A percentile compares a stretch with the other conserved stretches of the same genome.
Evolutionary conservation across 257 asterid genomes (phyloP).

Genomic region (Solanum chiquidenum): DNA sequence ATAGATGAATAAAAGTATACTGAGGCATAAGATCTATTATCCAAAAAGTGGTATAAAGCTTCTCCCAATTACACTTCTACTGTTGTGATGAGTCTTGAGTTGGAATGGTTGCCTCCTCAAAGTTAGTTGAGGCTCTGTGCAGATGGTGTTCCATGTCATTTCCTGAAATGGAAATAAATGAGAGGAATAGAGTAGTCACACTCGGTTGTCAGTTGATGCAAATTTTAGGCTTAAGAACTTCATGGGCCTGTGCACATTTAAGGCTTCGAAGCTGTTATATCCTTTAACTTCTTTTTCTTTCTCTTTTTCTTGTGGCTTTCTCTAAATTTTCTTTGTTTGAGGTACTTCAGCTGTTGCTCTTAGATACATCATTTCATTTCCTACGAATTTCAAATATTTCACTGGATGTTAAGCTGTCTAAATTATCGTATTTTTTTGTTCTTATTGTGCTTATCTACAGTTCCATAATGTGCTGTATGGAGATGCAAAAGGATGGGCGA

Average conservation of each 20-base stretch:
- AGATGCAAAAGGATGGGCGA: conserved; percentile 65
- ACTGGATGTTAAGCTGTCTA: background rate
- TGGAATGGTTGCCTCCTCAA: background rate
- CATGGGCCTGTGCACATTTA: background rate
- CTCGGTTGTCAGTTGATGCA: background rate
- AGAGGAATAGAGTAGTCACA: background rate
- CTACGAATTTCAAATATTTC: background rate
- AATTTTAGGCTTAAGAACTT: background rate
- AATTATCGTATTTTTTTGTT: background rate
- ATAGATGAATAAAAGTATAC: background rate
- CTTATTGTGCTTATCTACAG: conserved; percentile 27
- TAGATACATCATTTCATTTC: background rate
- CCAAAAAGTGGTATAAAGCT: background rate
- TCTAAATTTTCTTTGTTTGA: background rate
- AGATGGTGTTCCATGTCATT: background rate
- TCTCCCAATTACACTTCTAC: background rate
- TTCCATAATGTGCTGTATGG: conserved; percentile 49
- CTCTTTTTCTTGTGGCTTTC: background rate
- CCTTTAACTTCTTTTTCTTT: background rate
- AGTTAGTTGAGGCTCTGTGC: background rate
- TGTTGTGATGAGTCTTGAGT: background rate
- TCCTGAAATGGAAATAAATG: background rate
- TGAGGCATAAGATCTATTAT: background rate
- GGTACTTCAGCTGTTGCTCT: background rate
- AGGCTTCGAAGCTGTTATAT: background rate